Percentiles rank a stretch among this genome's conserved stretches.
Evolutionary conservation across 2,329 filamentous ascomycete genomes (phyloP).

Genomic region (Periconia sp.): DNA sequence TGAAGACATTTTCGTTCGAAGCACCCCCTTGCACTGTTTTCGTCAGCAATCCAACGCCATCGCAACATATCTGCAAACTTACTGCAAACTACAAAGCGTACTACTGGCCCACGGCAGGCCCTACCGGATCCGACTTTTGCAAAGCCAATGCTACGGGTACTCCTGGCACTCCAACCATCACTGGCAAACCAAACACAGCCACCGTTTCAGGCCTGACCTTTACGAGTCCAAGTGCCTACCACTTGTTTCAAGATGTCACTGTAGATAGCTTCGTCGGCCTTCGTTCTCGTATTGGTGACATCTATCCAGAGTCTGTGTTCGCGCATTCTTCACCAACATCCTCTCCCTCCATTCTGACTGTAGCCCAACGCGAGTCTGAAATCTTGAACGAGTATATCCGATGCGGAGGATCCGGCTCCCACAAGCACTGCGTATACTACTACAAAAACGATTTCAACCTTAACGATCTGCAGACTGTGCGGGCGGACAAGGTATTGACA

Average conservation of each 20-base stretch:
- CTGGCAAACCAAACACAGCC: background rate
- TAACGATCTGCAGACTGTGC: background rate
- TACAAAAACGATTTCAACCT: background rate
- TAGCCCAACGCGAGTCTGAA: background rate
- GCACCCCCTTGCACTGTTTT: background rate
- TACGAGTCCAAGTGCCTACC: background rate
- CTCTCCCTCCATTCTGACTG: background rate
- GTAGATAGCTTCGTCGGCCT: background rate
- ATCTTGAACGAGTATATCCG: background rate
- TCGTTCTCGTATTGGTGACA: background rate
- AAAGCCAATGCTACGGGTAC: background rate
- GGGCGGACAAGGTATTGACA: background rate
- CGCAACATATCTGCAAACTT: background rate
- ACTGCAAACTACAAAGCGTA: background rate
- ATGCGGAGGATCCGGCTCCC: background rate
- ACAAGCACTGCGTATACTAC: background rate
- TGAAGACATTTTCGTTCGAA: background rate
- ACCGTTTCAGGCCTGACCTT: background rate
- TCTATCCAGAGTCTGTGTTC: background rate
- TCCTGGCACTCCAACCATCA: background rate
- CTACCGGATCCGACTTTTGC: background rate
- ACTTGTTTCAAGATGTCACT: background rate
- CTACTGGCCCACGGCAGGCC: background rate
- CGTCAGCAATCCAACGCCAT: background rate
- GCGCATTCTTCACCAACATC: background rate